Base-by-base conservation (phyloP, 257 asterid species). In the Jasminum sambac region DNA sequence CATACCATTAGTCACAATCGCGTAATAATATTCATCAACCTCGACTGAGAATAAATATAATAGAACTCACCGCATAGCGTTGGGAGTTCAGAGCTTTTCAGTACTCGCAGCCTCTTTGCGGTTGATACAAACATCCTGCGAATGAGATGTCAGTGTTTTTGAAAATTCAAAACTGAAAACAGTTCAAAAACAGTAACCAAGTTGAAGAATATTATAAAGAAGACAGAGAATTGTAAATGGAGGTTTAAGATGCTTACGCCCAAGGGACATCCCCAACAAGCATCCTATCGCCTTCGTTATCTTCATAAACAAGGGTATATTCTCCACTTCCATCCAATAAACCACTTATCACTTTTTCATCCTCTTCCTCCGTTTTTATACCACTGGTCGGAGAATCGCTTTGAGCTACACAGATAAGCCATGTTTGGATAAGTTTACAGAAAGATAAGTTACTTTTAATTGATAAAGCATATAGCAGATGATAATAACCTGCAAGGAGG, bases 261-360 rank as follows among this genome's bases (percentile, higher is more conserved):
- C 98, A 91, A 62, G 97, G 97, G 74, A 94, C 96, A 86, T 94
- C 97, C 59, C 97, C 97, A 69, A 91, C 99, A 74, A 94, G 99
- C 96, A 91, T 89, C 78, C 90, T 91, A 81, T 94, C 99, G 59
- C 99, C 99, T 85, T 94, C 99, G 70, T 91, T 84, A 85, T 94
- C 97, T 78, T 94, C 99, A 81, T 91, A 94, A 44, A 94, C 96
- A 25, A 94, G 97, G 59, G 97, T 89, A 88, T 87, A 90, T 86
- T 89, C 97, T 41, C 97, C 95, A 75, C 88, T 89, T 50, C 97
- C 89, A 17, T 94, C 95, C 85, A 94, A 78, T 44, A 90, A 72
- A 8, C 96, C 89, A 40, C 87, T 85, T 3, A 87, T 82, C 59
- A 24, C 73, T 63, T 74, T 85, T 76, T 82, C 83, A 41, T 79